Percentiles rank a stretch among this genome's conserved stretches.
Conservation (phyloP, 225 moss, liverwort and hornwort genomes). For the Polytrichum formosum region DNA sequence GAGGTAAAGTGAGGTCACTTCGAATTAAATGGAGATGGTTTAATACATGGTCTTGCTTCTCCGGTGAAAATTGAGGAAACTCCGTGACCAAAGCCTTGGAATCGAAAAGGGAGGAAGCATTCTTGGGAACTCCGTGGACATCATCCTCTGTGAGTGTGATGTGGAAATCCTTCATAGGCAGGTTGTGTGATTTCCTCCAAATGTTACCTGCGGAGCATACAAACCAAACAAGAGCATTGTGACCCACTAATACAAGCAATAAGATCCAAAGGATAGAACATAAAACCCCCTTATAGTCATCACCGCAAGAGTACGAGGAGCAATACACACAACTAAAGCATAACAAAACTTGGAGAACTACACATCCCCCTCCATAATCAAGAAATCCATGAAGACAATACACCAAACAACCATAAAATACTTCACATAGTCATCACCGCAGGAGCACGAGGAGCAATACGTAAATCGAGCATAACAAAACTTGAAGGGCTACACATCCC, state of each 20-base stretch:
- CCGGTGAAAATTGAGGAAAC: slow-evolving; percentile 14
- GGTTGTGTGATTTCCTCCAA: slow-evolving; percentile 29
- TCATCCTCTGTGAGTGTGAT: slow-evolving; percentile 27
- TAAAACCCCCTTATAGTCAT: background rate
- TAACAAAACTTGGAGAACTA: background rate
- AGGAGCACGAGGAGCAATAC: too few species aligned
- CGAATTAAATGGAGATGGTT: slow-evolving; percentile 33
- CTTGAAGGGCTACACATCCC: background rate
- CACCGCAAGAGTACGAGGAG: background rate
- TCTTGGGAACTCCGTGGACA: slow-evolving; percentile 25
- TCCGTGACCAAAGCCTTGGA: slow-evolving; percentile 10
- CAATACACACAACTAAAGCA: background rate
- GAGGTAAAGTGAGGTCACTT: slow-evolving; percentile 33
- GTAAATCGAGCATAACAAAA: background rate
- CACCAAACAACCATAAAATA: too few species aligned
- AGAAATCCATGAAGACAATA: too few species aligned
- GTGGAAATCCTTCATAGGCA: slow-evolving; percentile 35
- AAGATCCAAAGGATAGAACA: background rate
- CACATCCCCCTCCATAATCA: background rate
- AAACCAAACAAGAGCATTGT: slow-evolving; percentile 4
- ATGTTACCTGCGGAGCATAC: slow-evolving; percentile 11
- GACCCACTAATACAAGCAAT: background rate
- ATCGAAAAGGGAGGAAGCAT: slow-evolving; percentile 37
- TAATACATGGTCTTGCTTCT: slow-evolving; percentile 39
- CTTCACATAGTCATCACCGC: too few species aligned